phyloP scores from a whole-genome alignment of 2,329 filamentous ascomycete genomes.

The Colletotrichum tropicale region DNA sequence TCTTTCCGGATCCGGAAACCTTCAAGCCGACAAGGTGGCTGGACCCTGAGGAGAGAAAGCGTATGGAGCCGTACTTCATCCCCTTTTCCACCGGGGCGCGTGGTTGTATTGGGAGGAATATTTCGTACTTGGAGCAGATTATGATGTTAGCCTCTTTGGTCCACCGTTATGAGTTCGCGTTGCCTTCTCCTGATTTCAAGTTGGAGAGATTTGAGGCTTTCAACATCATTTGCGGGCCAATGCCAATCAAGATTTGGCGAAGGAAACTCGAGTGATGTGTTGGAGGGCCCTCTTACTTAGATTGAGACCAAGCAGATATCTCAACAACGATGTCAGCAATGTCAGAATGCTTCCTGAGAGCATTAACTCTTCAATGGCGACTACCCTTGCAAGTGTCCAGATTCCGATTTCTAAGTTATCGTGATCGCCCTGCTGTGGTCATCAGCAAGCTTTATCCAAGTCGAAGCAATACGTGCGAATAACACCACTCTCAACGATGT shows the following conservation, averaged over 20 bases:
- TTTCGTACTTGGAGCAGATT: conserved; percentile 49
- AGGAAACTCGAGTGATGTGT: neutral
- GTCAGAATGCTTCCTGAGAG: too few relatives aligned
- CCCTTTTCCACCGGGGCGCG: conserved; percentile 34
- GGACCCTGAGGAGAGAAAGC: conserved; percentile 37
- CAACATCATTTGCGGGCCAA: conserved; percentile 2
- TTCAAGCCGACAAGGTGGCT: conserved; percentile 40
- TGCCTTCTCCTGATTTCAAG: neutral
- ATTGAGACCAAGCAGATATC: neutral
- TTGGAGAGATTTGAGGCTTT: conserved; percentile 1
- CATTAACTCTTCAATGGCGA: neutral
- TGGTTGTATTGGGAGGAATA: conserved; percentile 32
- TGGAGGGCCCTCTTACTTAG: neutral
- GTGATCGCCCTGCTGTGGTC: too few relatives aligned
- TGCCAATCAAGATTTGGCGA: conserved; percentile 9
- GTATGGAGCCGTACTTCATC: conserved; percentile 40
- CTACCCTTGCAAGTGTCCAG: fast-evolving
- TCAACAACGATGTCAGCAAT: too few relatives aligned
- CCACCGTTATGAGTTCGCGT: conserved; percentile 45
- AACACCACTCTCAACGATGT: too few relatives aligned
- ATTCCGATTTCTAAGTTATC: too few relatives aligned
- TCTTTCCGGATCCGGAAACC: neutral
- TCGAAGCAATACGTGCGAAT: too few relatives aligned
- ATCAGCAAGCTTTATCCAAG: neutral
- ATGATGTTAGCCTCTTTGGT: conserved; percentile 46